Conservation (phyloP, 495 filamentous ascomycete genomes). For the Aspergillus hancockii region DNA sequence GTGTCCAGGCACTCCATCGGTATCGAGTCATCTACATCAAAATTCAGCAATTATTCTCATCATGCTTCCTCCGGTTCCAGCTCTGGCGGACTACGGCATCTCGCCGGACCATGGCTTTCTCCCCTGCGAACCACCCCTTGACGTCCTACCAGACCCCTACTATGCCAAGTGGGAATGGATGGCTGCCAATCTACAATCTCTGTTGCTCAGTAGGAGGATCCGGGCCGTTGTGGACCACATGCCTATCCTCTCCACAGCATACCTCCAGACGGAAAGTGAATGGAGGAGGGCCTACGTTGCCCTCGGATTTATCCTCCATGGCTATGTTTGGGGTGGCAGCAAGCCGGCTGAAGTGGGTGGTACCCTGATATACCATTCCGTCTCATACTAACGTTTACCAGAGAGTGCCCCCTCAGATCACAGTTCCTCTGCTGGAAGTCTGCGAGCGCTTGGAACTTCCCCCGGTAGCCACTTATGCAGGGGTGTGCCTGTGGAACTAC, state of each 20-base stretch:
- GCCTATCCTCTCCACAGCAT: constrained; percentile 76
- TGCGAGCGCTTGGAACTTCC: constrained; percentile 84
- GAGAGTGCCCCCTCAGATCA: constrained; percentile 81
- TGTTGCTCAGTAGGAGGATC: constrained; percentile 81
- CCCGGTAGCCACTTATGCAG: constrained; percentile 93
- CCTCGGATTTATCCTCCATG: constrained; percentile 85
- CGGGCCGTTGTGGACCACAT: constrained; percentile 74
- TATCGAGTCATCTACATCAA: neutral
- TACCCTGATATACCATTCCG: neutral
- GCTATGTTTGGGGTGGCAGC: constrained; percentile 93
- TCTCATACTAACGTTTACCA: constrained; percentile 38
- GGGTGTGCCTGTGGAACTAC: constrained; percentile 93
- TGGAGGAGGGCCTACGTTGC: constrained; percentile 90
- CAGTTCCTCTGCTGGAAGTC: constrained; percentile 76
- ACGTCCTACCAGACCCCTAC: constrained; percentile 79
- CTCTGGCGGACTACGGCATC: constrained; percentile 81
- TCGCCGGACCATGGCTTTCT: constrained; percentile 87
- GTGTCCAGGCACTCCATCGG: neutral
- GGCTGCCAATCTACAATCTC: constrained; percentile 76
- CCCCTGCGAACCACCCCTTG: constrained; percentile 75
- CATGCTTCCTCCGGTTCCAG: constrained; percentile 86
- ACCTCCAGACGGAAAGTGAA: constrained; percentile 79
- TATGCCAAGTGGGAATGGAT: constrained; percentile 92
- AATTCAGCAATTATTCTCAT: constrained; percentile 9
- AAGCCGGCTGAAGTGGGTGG: constrained; percentile 68